A percentile compares a stretch with the other conserved stretches of the same genome.
These are phyloP conservation scores for Aspergillus nanangensis DNA, from an alignment of 495 filamentous ascomycete species.

Conservation along the genomic window DNA sequence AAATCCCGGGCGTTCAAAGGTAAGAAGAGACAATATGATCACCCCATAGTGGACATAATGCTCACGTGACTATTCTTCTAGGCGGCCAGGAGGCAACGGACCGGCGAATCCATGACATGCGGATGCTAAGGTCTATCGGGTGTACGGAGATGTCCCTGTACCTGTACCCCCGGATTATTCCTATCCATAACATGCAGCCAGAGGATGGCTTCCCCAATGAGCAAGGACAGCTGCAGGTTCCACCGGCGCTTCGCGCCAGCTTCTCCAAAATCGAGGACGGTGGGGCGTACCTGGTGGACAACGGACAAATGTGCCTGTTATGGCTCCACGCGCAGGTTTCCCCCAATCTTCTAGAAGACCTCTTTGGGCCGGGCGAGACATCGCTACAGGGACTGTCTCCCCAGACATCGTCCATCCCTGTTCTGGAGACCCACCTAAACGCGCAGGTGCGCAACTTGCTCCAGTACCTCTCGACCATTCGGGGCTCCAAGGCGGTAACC, in stretches of 20 bases:
- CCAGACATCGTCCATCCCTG: slow-evolving; percentile 61
- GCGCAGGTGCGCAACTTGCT: slow-evolving; percentile 92
- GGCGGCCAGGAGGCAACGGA: slow-evolving; percentile 86
- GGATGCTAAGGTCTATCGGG: slow-evolving; percentile 83
- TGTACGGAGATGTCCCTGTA: slow-evolving; percentile 82
- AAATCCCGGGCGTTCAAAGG: slow-evolving; percentile 94
- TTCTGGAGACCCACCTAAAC: slow-evolving; percentile 90
- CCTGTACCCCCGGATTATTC: slow-evolving; percentile 90
- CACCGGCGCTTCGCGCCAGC: slow-evolving; percentile 66
- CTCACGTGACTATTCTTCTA: slow-evolving; percentile 9
- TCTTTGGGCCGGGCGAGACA: slow-evolving; percentile 76
- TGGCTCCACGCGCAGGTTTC: slow-evolving; percentile 80
- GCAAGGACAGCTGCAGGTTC: slow-evolving; percentile 78
- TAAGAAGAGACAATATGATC: slow-evolving; percentile 8
- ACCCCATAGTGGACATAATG: neutral
- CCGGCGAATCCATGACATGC: slow-evolving; percentile 84
- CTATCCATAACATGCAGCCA: slow-evolving; percentile 76
- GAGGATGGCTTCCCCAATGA: slow-evolving; percentile 84
- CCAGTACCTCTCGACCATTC: slow-evolving; percentile 73
- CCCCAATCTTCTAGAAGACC: slow-evolving; percentile 79
- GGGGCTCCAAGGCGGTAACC: slow-evolving; percentile 82
- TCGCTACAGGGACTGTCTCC: slow-evolving; percentile 74
- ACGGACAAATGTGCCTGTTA: slow-evolving; percentile 83
- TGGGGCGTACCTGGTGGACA: slow-evolving; percentile 96
- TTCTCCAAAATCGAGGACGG: slow-evolving; percentile 90